Evolutionary conservation across 2,329 filamentous ascomycete species (phyloP).

Genomic region (Botryotinia globosa): DNA sequence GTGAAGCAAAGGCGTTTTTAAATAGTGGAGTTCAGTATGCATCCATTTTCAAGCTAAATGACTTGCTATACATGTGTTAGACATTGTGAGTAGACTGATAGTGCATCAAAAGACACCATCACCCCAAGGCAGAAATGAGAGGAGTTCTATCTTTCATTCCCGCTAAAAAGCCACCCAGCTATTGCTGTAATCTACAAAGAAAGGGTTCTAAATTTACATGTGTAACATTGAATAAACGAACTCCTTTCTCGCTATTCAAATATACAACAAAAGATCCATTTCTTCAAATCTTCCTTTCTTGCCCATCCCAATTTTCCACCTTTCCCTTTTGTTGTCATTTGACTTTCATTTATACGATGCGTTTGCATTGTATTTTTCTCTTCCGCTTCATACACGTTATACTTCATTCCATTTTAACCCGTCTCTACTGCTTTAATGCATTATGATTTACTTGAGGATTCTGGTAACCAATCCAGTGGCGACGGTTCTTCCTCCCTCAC

Average conservation of each 20-base stretch:
- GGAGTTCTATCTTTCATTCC: constrained; percentile 13
- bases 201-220: constrained; percentile 6
- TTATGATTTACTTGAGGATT: constrained; percentile 50
- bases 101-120: neutral
- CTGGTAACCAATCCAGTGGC: constrained; percentile 80
- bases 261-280: neutral
- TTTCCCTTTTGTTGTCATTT: neutral
- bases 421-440: neutral
- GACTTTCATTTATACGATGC: constrained; percentile 2
- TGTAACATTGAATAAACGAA: constrained; percentile 16
- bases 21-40: neutral
- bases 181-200: constrained; percentile 15
- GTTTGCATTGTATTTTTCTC: neutral
- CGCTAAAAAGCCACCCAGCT: constrained; percentile 1
- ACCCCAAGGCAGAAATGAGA: neutral
- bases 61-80: neutral
- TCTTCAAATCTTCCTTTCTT: neutral
- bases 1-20: neutral
- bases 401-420: neutral
- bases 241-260: constrained; percentile 19
- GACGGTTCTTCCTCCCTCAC: constrained; percentile 90
- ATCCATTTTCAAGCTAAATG: neutral
- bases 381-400: constrained; percentile 11
- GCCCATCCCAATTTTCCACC: neutral
- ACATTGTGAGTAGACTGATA: neutral